Evolutionary conservation across 2,329 filamentous ascomycete genomes (phyloP), one percentile per base, ranked within the genome.

Genomic region (Aspergillus felis): DNA sequence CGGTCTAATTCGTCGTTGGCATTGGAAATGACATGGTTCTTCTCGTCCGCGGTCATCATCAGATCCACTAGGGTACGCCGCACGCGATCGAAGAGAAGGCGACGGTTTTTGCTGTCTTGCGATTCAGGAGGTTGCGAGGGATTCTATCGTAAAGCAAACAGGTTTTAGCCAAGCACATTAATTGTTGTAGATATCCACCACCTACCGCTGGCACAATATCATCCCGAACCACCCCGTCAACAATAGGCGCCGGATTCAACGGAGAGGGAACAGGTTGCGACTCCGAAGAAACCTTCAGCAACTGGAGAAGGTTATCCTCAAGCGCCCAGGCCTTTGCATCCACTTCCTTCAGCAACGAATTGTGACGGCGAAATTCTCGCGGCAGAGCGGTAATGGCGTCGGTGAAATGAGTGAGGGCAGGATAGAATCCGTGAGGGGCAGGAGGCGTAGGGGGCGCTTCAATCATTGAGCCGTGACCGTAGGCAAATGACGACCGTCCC

Each of bases 271-370:
- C 66, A n/a, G 68, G 64, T 61, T 69, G 67, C 32, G 69, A 71
- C 54, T 74, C 68, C 9, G 66, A 70, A 5, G 74, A 69, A 25
- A 59, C 58, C 58, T 73, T 82, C 66, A 96, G 84, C 60, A 95
- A 82, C 69, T 88, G 84, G 69, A 89, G 87, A 57, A 99, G 82
- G 68, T 88, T 84, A 66, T 94, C 89, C 73, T 96, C 91, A 6
- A 94, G 89, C 27, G 87, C 87, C 76, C 92, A 94, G 63, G 96
- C 90, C 78, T 99, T 99, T 61, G 93, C 93, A 78, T 99, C 94
- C 50, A 97, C 94, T 78, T 99, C 94, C 74, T 97, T 97, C 65
- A 99, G 82, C 56, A 97, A 84, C 35, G 93, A 97, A 67, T 96
- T 96, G 75, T 99, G 93, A 71, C 92, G 88, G 66, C 96, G 91